Evolutionary conservation across 2,329 filamentous ascomycete species (phyloP), one percentile per base, ranked within the genome.

Genomic region (Exophiala viscosa): DNA sequence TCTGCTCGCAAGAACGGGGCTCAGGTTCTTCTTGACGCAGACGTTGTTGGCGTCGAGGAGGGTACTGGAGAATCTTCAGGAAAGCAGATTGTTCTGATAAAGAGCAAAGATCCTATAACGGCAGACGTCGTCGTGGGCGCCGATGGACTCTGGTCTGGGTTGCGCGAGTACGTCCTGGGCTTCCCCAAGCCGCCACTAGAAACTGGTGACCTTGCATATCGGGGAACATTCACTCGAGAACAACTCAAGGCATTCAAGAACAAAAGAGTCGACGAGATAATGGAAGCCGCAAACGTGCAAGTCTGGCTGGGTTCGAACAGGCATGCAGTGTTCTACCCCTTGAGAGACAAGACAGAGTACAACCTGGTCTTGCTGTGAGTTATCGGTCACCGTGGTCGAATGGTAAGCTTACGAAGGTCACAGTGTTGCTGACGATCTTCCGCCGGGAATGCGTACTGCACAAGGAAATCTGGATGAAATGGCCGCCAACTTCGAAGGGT

Each of bases 161-260:
- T 69, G 39, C 71, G 76, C 4, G 70, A 74, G 47, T 62, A 68
- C 5, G 66, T 81, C 10, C 59, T 78, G 10, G 70, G 71, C 3
- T 64, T 65, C 10, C 61, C 66, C 0, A 69, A 75, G 55, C 73
- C 74, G 0, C 75, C 78, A 1, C 62, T 71, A 9, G 69, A 73
- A 45, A 82, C 79, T 0, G 79, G 79, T 1, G 79, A 82, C 61
- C 63, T 81, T 20, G 79, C 79, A 2, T 82, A 81, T 62, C 46
- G 46, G 17, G 46, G 32, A 4, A 47, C 44, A 10, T 47, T 47
- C 17, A 36, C 44, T 8, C 2, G 17, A 7, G 44, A 36, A 35
- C 44, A 47, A 5, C n/a, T 47, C 14, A 36, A 38, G 32, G 14
- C 44, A 8, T 38, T 47, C 32, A 47, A 47, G 17, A 28, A 47